Conservation (phyloP, 2,329 filamentous ascomycete genomes). For the Cladophialophora bantiana region DNA sequence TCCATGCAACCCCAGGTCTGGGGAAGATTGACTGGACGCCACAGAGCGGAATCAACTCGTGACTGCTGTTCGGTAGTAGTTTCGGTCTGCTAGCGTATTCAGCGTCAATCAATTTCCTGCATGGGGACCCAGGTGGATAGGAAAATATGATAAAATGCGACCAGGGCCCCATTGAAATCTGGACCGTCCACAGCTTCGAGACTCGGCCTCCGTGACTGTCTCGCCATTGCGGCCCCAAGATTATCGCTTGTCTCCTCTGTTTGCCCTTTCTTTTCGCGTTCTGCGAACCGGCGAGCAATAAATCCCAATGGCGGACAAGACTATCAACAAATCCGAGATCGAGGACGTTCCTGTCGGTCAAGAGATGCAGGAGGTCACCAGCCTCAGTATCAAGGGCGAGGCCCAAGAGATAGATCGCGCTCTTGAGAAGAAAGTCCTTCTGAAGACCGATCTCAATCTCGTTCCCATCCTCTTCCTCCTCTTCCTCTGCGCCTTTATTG, state of each 20-base stretch:
- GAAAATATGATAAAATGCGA: slow-evolving; percentile 7
- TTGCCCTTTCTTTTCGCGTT: neutral
- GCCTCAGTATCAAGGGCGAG: slow-evolving; percentile 32
- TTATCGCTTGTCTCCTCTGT: neutral
- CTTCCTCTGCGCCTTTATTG: slow-evolving; percentile 54
- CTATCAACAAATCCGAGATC: slow-evolving; percentile 28
- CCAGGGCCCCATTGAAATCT: neutral
- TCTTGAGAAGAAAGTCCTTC: slow-evolving; percentile 55
- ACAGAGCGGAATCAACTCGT: slow-evolving; percentile 17
- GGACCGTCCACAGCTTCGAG: neutral
- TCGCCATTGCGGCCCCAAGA: neutral
- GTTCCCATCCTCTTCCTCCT: slow-evolving; percentile 57
- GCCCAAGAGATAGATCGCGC: slow-evolving; percentile 42
- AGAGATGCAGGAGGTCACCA: slow-evolving; percentile 21
- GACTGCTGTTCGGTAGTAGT: slow-evolving; percentile 12
- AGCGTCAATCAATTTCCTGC: neutral
- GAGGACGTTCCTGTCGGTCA: slow-evolving; percentile 31
- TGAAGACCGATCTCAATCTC: slow-evolving; percentile 58
- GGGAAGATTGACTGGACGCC: slow-evolving; percentile 25
- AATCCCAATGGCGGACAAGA: slow-evolving; percentile 27
- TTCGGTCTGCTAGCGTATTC: slow-evolving; percentile 7
- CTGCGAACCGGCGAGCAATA: neutral
- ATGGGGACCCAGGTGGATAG: neutral
- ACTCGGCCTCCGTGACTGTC: neutral
- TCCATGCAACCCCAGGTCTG: slow-evolving; percentile 12